Evolutionary conservation across 1,284 basidiomycete species (phyloP).

Genomic region (Irpex rosettiformis): DNA sequence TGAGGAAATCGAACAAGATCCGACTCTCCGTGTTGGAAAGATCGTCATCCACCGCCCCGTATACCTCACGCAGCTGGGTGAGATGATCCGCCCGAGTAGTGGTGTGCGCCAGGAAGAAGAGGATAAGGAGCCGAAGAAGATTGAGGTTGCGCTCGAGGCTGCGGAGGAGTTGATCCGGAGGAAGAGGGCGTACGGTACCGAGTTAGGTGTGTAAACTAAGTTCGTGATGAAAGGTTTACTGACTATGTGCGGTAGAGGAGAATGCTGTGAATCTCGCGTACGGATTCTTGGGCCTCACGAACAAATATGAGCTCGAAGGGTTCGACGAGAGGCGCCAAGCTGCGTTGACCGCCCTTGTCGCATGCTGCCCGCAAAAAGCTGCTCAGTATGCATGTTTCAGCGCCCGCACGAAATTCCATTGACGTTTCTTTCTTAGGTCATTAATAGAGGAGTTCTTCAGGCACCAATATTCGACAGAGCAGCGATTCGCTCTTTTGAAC

Average conservation of each 20-base stretch:
- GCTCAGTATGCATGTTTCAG: conserved; percentile 63
- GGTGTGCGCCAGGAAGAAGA: conserved; percentile 50
- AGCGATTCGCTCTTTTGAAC: conserved; percentile 83
- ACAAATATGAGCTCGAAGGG: conserved; percentile 78
- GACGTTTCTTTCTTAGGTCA: conserved; percentile 41
- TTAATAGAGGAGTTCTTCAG: conserved; percentile 93
- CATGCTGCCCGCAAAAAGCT: conserved; percentile 72
- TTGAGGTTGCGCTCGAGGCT: conserved; percentile 74
- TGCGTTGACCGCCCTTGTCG: conserved; percentile 76
- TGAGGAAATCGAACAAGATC: conserved; percentile 82
- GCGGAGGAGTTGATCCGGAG: conserved; percentile 81
- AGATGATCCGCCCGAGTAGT: conserved; percentile 54
- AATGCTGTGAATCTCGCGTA: conserved; percentile 83
- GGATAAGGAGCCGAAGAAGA: conserved; percentile 66
- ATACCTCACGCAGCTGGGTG: conserved; percentile 78
- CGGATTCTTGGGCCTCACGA: conserved; percentile 70
- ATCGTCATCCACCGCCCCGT: conserved; percentile 74
- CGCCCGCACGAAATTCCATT: conserved; percentile 2
- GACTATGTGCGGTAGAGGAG: conserved; percentile 66
- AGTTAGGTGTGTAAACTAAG: conserved; percentile 75
- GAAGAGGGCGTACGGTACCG: conserved; percentile 80
- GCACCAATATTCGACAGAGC: conserved; percentile 84
- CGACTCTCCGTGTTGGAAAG: conserved; percentile 62
- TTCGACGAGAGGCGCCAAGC: conserved; percentile 81
- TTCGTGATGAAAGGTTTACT: too few relatives aligned